Percentiles rank a stretch among this genome's conserved stretches.
Evolutionary conservation across 1,284 basidiomycete genomes (phyloP).

Genomic region (Neonothopanus nambi): DNA sequence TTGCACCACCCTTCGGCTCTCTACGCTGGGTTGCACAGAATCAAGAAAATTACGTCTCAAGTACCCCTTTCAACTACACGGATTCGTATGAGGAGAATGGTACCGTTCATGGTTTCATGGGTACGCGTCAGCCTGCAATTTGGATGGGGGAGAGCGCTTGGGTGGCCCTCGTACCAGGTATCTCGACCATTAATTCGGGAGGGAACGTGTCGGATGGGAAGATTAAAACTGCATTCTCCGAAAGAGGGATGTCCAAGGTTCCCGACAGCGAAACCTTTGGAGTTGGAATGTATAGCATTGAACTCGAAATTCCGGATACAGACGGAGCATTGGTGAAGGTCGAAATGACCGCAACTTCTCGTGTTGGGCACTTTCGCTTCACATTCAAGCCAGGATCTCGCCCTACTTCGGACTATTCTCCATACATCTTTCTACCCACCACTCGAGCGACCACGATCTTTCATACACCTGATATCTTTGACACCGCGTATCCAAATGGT

Average conservation of each 20-base stretch:
- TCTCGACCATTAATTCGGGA: too few species aligned
- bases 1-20: constrained; percentile 79
- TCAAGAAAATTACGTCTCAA: constrained; percentile 71
- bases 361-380: constrained; percentile 78
- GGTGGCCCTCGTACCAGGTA: constrained; percentile 64
- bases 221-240: constrained; percentile 54
- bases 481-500: constrained; percentile 67
- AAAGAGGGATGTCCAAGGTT: constrained; percentile 60
- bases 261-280: constrained; percentile 61
- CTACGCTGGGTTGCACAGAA: constrained; percentile 80
- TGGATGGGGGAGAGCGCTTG: constrained; percentile 89
- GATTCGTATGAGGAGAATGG: constrained; percentile 37
- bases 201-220: too few species aligned
- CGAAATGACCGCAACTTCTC: constrained; percentile 75
- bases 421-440: constrained; percentile 73
- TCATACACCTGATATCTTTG: constrained; percentile 35
- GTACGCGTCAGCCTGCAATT: constrained; percentile 83
- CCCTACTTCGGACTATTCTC: constrained; percentile 34
- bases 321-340: constrained; percentile 53
- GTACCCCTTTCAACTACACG: constrained; percentile 78
- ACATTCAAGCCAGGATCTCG: constrained; percentile 44
- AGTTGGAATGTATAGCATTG: constrained; percentile 66
- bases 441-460: constrained; percentile 48
- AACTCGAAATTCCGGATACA: constrained; percentile 45
- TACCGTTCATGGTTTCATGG: constrained; percentile 69